These are phyloP conservation scores for Aspergillus quadricinctus DNA, from an alignment of 2,329 filamentous ascomycete genomes.

Conservation along the genomic window DNA sequence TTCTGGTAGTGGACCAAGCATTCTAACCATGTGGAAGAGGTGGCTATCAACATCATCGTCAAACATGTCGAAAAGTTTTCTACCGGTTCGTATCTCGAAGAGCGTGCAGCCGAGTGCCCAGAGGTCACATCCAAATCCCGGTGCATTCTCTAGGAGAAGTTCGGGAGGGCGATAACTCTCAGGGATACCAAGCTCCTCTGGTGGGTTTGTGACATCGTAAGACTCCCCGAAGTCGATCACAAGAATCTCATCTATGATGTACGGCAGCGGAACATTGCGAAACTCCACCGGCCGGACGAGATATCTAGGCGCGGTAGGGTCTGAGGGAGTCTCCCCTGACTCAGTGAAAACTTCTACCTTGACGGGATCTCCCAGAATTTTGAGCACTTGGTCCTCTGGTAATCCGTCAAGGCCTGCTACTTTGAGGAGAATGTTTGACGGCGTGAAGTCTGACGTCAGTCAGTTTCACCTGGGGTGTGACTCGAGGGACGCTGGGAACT, in stretches of 20 bases:
- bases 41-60: background rate
- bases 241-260: background rate
- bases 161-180: background rate
- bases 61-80: background rate
- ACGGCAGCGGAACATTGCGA: background rate
- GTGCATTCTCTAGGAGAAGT: background rate
- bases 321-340: background rate
- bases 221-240: background rate
- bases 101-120: constrained; percentile 3
- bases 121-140: background rate
- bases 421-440: constrained; percentile 2
- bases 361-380: background rate
- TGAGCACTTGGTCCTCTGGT: background rate
- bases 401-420: background rate
- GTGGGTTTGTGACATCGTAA: background rate
- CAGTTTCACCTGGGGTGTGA: background rate
- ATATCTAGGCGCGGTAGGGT: background rate
- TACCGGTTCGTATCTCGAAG: background rate
- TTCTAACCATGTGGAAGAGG: background rate
- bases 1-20: background rate
- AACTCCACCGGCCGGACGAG: background rate
- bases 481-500: background rate
- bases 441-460: background rate
- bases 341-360: background rate
- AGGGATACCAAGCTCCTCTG: background rate